These are phyloP conservation scores for Arbutus unedo DNA, from an alignment of 148 eudicot genomes.

Conservation along the genomic window DNA sequence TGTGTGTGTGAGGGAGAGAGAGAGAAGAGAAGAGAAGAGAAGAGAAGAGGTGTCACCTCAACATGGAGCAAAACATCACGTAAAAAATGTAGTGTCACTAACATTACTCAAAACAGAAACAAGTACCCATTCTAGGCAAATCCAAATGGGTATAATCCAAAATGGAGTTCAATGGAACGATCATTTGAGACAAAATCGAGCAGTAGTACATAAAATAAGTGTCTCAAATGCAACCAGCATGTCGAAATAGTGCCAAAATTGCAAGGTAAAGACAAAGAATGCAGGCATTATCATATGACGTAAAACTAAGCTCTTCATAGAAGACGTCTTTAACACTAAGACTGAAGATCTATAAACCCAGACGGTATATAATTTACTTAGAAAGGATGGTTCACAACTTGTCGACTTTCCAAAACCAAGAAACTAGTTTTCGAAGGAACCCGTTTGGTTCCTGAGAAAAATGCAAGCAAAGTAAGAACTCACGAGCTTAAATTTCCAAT, in stretches of 20 bases:
- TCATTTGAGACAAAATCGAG: not conserved
- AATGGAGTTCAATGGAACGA: not conserved
- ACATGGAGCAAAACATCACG: too few relatives aligned
- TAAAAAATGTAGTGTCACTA: too few relatives aligned
- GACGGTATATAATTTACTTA: not conserved
- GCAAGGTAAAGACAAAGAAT: slow-evolving; percentile 3
- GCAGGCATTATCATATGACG: not conserved
- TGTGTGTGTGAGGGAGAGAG: too few relatives aligned
- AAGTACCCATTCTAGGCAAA: not conserved
- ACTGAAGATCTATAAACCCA: not conserved
- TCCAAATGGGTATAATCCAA: not conserved
- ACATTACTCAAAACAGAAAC: too few relatives aligned
- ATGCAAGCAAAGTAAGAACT: not conserved
- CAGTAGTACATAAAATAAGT: not conserved
- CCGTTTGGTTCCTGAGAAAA: slow-evolving; percentile 9
- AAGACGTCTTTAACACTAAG: not conserved
- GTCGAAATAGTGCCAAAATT: not conserved
- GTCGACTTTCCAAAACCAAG: not conserved
- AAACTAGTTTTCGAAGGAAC: not conserved
- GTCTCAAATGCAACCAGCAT: not conserved
- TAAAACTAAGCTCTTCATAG: not conserved
- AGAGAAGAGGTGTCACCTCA: too few relatives aligned
- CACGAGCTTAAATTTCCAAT: not conserved
- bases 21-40: too few relatives aligned
- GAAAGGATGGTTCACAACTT: not conserved